Conservation (phyloP, 2,329 filamentous ascomycete genomes). For the Blastomyces percursus region DNA sequence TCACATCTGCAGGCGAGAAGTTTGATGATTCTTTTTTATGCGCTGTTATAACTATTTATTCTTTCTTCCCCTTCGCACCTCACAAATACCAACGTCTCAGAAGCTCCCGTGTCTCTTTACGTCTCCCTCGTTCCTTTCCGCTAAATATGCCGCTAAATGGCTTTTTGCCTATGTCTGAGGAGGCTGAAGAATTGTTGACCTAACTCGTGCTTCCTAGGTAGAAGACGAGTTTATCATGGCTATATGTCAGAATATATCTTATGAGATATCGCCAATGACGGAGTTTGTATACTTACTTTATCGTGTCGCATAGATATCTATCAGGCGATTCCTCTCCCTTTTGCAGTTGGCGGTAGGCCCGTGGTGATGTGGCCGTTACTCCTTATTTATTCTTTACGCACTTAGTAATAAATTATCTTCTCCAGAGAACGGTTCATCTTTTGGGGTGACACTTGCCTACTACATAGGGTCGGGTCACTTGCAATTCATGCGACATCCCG, state of each 20-base stretch:
- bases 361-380: background rate
- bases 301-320: background rate
- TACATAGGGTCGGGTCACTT: too few relatives aligned
- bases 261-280: background rate
- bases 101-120: background rate
- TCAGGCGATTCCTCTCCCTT: background rate
- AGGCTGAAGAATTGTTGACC: background rate
- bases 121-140: background rate
- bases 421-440: background rate
- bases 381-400: background rate
- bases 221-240: background rate
- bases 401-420: background rate
- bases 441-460: background rate
- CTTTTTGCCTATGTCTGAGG: background rate
- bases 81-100: background rate
- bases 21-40: slow-evolving; percentile 3
- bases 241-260: background rate
- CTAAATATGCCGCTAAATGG: background rate
- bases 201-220: background rate
- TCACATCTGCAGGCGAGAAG: slow-evolving; percentile 2
- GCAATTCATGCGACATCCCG: too few relatives aligned
- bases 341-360: background rate
- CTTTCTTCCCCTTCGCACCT: background rate
- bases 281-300: background rate
- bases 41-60: background rate